Evolutionary conservation across 352 stramenopile species (phyloP).

Genomic region (Globisporangium cylindrosporum): DNA sequence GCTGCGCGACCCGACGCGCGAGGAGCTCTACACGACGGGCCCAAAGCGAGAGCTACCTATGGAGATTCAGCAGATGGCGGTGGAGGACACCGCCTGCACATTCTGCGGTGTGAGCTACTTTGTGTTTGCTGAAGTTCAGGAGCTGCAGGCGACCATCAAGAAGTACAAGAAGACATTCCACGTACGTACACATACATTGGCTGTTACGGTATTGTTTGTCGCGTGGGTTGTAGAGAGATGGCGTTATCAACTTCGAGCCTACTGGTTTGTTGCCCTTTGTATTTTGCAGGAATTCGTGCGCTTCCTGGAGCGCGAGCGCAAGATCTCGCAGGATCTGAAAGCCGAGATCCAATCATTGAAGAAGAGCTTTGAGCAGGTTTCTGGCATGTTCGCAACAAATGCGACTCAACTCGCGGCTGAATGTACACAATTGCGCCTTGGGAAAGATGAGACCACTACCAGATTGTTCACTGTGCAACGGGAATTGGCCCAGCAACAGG

Average conservation of each 20-base stretch:
- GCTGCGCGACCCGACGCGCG: slow-evolving; percentile 23
- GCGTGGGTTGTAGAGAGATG: neutral
- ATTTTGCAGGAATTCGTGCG: slow-evolving; percentile 45
- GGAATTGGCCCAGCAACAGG: slow-evolving; percentile 20
- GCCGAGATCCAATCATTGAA: slow-evolving; percentile 39
- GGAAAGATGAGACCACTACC: slow-evolving; percentile 11
- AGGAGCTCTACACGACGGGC: slow-evolving; percentile 59
- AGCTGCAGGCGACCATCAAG: slow-evolving; percentile 65
- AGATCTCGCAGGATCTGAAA: slow-evolving; percentile 34
- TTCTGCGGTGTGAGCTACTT: slow-evolving; percentile 88
- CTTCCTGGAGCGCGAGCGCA: slow-evolving; percentile 67
- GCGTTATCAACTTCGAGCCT: too few relatives aligned
- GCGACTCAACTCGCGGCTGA: slow-evolving; percentile 27
- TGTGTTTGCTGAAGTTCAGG: slow-evolving; percentile 79
- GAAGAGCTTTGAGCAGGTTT: slow-evolving; percentile 31
- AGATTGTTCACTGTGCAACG: slow-evolving; percentile 23
- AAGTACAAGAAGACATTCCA: slow-evolving; percentile 71
- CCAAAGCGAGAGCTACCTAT: slow-evolving; percentile 52
- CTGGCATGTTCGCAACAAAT: slow-evolving; percentile 11
- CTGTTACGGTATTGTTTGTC: neutral
- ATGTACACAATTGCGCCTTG: slow-evolving; percentile 13
- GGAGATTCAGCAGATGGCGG: slow-evolving; percentile 64
- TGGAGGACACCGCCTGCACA: slow-evolving; percentile 76
- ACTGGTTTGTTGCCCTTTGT: neutral
- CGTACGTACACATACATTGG: slow-evolving; percentile 23